A percentile compares a stretch with the other conserved stretches of the same genome.
Evolutionary conservation across 2,329 filamentous ascomycete species (phyloP).

Genomic region (Alternaria sp.): DNA sequence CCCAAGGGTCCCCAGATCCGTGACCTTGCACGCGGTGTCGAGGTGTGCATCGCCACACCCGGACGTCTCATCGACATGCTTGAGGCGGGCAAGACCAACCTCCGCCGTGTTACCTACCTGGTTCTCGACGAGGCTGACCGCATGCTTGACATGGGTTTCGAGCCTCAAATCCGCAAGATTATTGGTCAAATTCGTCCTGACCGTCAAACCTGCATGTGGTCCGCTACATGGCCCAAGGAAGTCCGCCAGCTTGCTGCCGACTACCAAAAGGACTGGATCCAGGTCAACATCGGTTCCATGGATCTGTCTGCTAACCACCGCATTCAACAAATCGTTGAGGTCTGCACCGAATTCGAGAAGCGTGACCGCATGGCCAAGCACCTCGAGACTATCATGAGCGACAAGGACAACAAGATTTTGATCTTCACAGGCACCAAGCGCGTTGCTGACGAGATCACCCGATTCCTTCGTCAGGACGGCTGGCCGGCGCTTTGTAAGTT

Average conservation of each 20-base stretch:
- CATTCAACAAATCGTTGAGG: conserved; percentile 97
- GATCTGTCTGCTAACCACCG: conserved; percentile 96
- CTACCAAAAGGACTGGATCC: conserved; percentile 94
- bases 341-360: conserved; percentile 96
- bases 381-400: conserved; percentile 96
- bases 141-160: conserved; percentile 99
- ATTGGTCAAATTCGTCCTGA: conserved; percentile 97
- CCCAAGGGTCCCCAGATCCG: conserved; percentile 97
- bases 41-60: conserved; percentile 98
- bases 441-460: conserved; percentile 96
- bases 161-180: conserved; percentile 99
- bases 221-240: conserved; percentile 98
- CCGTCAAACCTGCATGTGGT: conserved; percentile 99
- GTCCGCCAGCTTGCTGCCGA: conserved; percentile 90
- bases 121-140: conserved; percentile 99
- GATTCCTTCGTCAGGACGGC: conserved; percentile 95
- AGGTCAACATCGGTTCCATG: conserved; percentile 98
- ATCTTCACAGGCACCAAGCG: conserved; percentile 90
- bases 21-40: conserved; percentile 91
- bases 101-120: conserved; percentile 96
- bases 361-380: conserved; percentile 97
- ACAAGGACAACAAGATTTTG: conserved; percentile 92
- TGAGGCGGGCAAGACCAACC: conserved; percentile 96
- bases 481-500: conserved; percentile 94
- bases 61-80: conserved; percentile 99